Percentiles rank a stretch among this genome's conserved stretches.
Evolutionary conservation across 163 green algal genomes (phyloP).

Genomic region (Smithsoniella earleae): DNA sequence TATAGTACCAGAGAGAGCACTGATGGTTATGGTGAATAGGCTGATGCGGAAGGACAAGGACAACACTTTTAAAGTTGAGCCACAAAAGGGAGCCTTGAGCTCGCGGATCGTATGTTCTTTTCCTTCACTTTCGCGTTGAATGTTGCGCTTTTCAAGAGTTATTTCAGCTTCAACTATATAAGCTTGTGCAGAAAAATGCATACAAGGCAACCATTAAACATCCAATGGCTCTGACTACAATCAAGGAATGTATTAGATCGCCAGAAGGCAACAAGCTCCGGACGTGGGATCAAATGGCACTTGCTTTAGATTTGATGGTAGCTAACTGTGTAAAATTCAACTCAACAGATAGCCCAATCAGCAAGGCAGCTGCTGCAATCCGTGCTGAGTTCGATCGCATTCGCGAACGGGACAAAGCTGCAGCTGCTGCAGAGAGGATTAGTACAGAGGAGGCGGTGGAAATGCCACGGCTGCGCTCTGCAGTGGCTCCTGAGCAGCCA

Average conservation of each 20-base stretch:
- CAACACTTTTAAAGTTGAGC: neutral
- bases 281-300: constrained; percentile 17
- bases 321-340: constrained; percentile 29
- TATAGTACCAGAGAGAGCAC: neutral
- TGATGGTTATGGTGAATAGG: constrained; percentile 20
- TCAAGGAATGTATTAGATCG: neutral
- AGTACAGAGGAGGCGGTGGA: neutral
- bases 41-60: constrained; percentile 30
- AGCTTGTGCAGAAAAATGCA: constrained; percentile 3
- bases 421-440: neutral
- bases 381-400: constrained; percentile 15
- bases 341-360: constrained; percentile 1
- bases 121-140: neutral
- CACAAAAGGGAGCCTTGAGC: neutral
- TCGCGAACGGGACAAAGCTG: neutral
- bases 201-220: constrained; percentile 28
- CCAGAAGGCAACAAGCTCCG: neutral
- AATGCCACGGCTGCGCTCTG: constrained; percentile 4
- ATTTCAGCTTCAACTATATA: neutral
- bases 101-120: constrained; percentile 9
- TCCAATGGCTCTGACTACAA: constrained; percentile 12
- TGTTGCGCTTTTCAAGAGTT: neutral
- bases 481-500: neutral
- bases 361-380: constrained; percentile 2
- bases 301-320: constrained; percentile 11